Conservation (phyloP, 768 basidiomycete species). For the Suillus variegatus region DNA sequence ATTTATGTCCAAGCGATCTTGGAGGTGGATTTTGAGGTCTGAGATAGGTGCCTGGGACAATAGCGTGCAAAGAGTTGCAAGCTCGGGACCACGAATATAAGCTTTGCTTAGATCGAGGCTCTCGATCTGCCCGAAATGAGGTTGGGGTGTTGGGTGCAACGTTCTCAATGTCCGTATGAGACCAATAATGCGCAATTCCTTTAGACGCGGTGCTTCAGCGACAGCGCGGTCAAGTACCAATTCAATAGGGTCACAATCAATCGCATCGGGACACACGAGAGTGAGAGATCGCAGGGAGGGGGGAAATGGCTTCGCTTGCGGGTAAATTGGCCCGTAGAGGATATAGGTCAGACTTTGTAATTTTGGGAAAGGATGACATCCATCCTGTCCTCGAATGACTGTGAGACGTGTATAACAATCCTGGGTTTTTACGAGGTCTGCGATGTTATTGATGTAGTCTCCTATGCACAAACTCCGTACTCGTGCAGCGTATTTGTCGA, state of each 20-base stretch:
- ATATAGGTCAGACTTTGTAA: conserved; percentile 3
- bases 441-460: not conserved
- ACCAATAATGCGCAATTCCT: not conserved
- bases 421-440: not conserved
- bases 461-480: conserved; percentile 5
- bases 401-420: conserved; percentile 6
- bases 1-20: conserved; percentile 3
- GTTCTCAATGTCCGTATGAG: not conserved
- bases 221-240: not conserved
- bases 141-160: not conserved
- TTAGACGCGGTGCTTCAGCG: conserved; percentile 1
- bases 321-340: conserved; percentile 5
- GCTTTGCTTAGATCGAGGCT: conserved; percentile 6
- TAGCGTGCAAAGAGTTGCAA: not conserved
- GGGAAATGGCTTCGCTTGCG: conserved; percentile 9
- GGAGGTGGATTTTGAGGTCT: conserved; percentile 5
- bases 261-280: conserved; percentile 1
- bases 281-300: conserved; percentile 8
- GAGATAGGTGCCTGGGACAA: conserved; percentile 2
- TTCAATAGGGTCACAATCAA: conserved; percentile 4
- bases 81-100: conserved; percentile 1
- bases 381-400: conserved; percentile 1
- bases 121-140: not conserved
- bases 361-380: conserved; percentile 8
- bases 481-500: conserved; percentile 11